A percentile compares a stretch with the other conserved stretches of the same genome.
Conservation (phyloP, 306 rosid species). For the Ochetophila trinervis region DNA sequence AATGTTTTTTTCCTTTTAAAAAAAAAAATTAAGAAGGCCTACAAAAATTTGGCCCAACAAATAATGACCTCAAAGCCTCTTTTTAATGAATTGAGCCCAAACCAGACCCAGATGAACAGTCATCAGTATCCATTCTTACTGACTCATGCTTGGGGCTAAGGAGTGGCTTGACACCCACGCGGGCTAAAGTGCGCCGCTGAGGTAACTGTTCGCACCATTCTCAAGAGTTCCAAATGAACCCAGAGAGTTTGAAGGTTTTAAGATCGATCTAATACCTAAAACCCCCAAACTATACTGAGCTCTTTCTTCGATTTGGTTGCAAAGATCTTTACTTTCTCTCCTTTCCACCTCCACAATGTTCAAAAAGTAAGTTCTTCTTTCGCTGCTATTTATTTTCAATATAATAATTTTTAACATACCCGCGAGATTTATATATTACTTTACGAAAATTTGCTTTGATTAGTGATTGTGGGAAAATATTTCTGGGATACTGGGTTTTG, state of each 20-base stretch:
- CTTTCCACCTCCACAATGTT: conserved; percentile 24
- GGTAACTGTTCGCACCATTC: background rate
- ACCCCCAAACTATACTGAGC: background rate
- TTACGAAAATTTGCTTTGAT: background rate
- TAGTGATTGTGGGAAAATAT: conserved; percentile 1
- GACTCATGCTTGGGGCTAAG: too few species aligned
- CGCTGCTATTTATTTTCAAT: background rate
- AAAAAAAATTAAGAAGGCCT: too few species aligned
- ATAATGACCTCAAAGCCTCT: too few species aligned
- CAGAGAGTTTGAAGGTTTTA: background rate
- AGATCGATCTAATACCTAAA: conserved; percentile 4
- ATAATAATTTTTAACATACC: background rate
- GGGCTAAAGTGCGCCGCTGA: background rate
- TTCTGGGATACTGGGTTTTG: conserved; percentile 6
- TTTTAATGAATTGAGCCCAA: too few species aligned
- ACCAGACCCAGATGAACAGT: too few species aligned
- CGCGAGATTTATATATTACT: background rate
- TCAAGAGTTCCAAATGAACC: background rate
- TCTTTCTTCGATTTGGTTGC: background rate
- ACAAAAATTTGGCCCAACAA: too few species aligned
- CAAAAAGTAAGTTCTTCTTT: conserved; percentile 30
- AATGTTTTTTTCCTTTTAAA: too few species aligned
- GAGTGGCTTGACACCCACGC: conserved; percentile 8
- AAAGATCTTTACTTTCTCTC: background rate
- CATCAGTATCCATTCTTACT: too few species aligned